Conservation (phyloP, 768 basidiomycete species). For the Coprinopsis strossmayeri region DNA sequence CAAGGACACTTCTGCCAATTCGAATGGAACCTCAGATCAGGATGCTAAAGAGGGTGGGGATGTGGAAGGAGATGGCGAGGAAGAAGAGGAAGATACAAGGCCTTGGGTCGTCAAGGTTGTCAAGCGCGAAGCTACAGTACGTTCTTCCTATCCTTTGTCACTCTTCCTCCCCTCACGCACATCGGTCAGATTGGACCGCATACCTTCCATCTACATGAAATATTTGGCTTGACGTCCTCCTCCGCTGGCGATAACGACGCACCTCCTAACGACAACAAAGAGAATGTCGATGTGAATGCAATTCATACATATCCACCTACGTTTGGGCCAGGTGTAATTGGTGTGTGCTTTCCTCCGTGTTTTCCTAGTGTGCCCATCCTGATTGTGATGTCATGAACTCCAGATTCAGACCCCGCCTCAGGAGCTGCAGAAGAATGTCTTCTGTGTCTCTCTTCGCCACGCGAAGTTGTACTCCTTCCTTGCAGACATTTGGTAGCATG, state of each 20-base stretch:
- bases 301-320: too few relatives aligned
- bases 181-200: constrained; percentile 72
- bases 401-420: too few relatives aligned
- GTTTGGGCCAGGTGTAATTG: too few relatives aligned
- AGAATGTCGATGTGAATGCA: too few relatives aligned
- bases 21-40: too few relatives aligned
- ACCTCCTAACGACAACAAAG: constrained; percentile 54
- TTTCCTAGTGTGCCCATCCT: too few relatives aligned
- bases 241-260: constrained; percentile 29
- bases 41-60: too few relatives aligned
- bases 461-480: constrained; percentile 89
- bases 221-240: constrained; percentile 75
- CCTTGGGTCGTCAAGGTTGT: constrained; percentile 93
- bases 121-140: constrained; percentile 80
- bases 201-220: constrained; percentile 93
- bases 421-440: constrained; percentile 91
- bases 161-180: constrained; percentile 3
- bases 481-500: constrained; percentile 94
- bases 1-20: constrained; percentile 3
- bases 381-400: too few relatives aligned
- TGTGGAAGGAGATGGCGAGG: constrained; percentile 10
- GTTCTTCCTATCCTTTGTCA: constrained; percentile 16
- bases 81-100: constrained; percentile 50
- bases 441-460: constrained; percentile 79
- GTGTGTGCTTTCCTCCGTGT: too few relatives aligned